Base-by-base conservation (phyloP, 75 land plant species). In the Cupressus sempervirens region DNA sequence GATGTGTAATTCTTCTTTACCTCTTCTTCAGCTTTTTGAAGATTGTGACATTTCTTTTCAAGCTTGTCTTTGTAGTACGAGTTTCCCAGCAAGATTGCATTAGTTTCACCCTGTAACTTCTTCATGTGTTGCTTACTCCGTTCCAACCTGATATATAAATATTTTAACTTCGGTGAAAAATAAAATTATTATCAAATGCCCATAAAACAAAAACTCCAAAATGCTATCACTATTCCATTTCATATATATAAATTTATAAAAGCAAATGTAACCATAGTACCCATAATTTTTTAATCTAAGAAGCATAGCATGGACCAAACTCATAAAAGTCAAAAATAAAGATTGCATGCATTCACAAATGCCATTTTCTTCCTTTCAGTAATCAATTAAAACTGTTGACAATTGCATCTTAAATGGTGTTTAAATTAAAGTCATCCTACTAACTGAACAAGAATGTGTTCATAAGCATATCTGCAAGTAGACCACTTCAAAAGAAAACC, bases 1-100 rank as follows among this genome's bases (percentile, higher is more conserved):
- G 30, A n/a, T n/a, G 7, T 20, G 45, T 18, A 38, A 76, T 23
- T 76, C 45, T 48, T 10, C 77, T 50, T 46, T 56, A 87, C 86
- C 86, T 87, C 88, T 45, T 82, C 74, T 67, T 87, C 88, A 16
- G 88, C 88, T 52, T 87, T 87, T 68, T 81, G 88, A 43, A 87
- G 86, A 72, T 87, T 84, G 16, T 9, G 14, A 38, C 79, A 72
- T 84, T 75, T 84, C 46, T 46, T 87, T 65, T 84, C 81, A 81
- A 84, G 82, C 46, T 72, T 75, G 41, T 84, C 50, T 58, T 41
- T 81, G 54, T 85, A 85, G 50, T 38, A 35, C 3, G 40, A 43
- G 34, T 54, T 68, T 62, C 73, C 70, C 29, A 15, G 48, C 54
- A 46, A 35, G 18, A 4, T 15, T 30, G 29, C 13, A 82, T 52